Evolutionary conservation across 2,329 filamentous ascomycete species (phyloP).

Genomic region (Penicillium decumbens): DNA sequence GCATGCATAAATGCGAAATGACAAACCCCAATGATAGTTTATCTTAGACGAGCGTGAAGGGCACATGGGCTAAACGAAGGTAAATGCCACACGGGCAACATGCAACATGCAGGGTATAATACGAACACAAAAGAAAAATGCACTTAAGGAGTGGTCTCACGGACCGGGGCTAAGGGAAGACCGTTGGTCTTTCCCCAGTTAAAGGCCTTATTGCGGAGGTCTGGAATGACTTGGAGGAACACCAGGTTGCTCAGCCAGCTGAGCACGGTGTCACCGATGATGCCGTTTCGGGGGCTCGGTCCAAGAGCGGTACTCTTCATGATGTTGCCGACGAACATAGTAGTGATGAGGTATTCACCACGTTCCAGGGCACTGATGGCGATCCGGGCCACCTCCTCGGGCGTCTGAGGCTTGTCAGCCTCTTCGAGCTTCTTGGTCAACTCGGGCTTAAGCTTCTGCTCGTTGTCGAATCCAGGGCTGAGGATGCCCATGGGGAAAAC

Average conservation of each 20-base stretch:
- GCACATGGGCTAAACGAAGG: constrained; percentile 7
- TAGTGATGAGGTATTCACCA: constrained; percentile 74
- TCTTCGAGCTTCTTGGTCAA: constrained; percentile 76
- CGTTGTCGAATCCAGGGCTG: constrained; percentile 67
- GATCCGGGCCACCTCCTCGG: constrained; percentile 68
- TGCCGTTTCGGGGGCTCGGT: constrained; percentile 51
- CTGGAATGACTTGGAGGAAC: constrained; percentile 55
- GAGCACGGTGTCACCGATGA: constrained; percentile 52
- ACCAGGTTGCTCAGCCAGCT: constrained; percentile 51
- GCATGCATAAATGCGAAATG: neutral
- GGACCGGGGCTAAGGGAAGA: constrained; percentile 22
- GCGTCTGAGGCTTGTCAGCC: constrained; percentile 72
- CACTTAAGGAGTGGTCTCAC: neutral
- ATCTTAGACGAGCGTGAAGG: constrained; percentile 4
- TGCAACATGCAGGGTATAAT: constrained; percentile 25
- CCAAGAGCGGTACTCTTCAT: constrained; percentile 61
- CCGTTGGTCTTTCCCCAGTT: constrained; percentile 56
- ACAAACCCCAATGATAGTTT: constrained; percentile 8
- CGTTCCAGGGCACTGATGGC: constrained; percentile 71
- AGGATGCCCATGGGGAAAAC: constrained; percentile 81
- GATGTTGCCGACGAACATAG: constrained; percentile 64
- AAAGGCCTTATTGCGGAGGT: constrained; percentile 55
- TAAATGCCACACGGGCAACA: constrained; percentile 10
- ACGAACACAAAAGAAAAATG: constrained; percentile 18
- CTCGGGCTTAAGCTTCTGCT: constrained; percentile 73